A percentile compares a stretch with the other conserved stretches of the same genome.
Evolutionary conservation across 1,139 yeast genomes (phyloP).

Genomic region (Nakaseomyces uthaithaninus): DNA sequence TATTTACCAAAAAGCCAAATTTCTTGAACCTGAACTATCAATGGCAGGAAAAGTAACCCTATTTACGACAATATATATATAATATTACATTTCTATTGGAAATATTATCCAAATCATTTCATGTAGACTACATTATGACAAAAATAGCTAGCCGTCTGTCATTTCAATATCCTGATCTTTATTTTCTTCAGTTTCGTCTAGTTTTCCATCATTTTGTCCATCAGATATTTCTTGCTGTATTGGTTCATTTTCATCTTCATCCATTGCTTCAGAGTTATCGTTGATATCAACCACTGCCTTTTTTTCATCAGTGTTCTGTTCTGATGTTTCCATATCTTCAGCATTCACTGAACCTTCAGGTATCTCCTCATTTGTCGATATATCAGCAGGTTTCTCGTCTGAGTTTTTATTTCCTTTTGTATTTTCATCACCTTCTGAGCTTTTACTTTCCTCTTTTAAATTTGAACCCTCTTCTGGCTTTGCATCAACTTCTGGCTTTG

Average conservation of each 20-base stretch:
- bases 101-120: slow-evolving; percentile 3
- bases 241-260: not conserved
- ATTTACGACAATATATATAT: not conserved
- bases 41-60: too few species aligned
- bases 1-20: too few species aligned
- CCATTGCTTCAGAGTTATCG: not conserved
- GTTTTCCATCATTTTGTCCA: not conserved
- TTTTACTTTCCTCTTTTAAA: not conserved
- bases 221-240: too few species aligned
- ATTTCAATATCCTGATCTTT: slow-evolving; percentile 25
- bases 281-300: not conserved
- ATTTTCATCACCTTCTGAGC: not conserved
- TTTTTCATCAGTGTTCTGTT: not conserved
- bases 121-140: slow-evolving; percentile 4
- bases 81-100: slow-evolving; percentile 8
- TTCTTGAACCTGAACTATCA: too few species aligned
- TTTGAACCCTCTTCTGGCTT: not conserved
- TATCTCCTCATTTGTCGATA: not conserved
- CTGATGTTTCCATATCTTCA: slow-evolving; percentile 7
- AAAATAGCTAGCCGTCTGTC: slow-evolving; percentile 11
- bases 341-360: not conserved
- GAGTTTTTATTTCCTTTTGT: slow-evolving; percentile 5
- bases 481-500: not conserved
- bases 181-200: slow-evolving; percentile 3
- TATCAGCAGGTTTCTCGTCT: not conserved